Conservation (phyloP, 2,329 filamentous ascomycete species). For the Fusarium lateritium region DNA sequence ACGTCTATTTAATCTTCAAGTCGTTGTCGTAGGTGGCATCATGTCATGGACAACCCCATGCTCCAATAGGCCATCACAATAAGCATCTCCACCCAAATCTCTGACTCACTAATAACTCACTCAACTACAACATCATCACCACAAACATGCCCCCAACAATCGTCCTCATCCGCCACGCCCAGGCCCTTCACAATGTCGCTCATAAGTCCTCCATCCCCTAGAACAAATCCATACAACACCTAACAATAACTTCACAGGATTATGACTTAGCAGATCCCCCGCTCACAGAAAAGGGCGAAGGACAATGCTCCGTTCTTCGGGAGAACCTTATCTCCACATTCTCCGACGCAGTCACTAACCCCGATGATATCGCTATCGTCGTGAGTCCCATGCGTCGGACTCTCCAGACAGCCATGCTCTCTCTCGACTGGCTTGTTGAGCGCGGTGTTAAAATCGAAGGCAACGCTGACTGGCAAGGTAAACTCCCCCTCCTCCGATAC, state of each 20-base stretch:
- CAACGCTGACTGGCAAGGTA: slow-evolving; percentile 77
- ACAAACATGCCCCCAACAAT: slow-evolving; percentile 69
- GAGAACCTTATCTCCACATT: slow-evolving; percentile 58
- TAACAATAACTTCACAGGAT: slow-evolving; percentile 57
- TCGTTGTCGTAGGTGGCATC: background rate
- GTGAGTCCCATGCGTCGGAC: slow-evolving; percentile 77
- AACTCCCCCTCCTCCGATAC: background rate
- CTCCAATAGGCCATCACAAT: background rate
- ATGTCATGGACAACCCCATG: background rate
- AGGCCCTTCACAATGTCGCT: slow-evolving; percentile 71
- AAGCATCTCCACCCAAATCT: slow-evolving; percentile 13
- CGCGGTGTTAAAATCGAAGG: slow-evolving; percentile 68
- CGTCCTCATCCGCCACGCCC: slow-evolving; percentile 91
- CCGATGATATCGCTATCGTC: slow-evolving; percentile 65
- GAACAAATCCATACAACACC: background rate
- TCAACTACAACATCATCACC: slow-evolving; percentile 14
- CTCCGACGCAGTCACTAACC: slow-evolving; percentile 51
- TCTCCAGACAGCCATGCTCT: slow-evolving; percentile 73
- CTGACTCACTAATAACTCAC: background rate
- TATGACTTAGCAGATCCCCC: slow-evolving; percentile 65
- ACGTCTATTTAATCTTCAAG: background rate
- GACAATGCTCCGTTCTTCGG: slow-evolving; percentile 64
- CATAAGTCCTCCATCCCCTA: slow-evolving; percentile 58
- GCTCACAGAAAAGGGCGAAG: slow-evolving; percentile 64
- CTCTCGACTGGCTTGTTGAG: slow-evolving; percentile 71